Conservation (phyloP, 2,329 filamentous ascomycete genomes). For the Camillea tinctor region DNA sequence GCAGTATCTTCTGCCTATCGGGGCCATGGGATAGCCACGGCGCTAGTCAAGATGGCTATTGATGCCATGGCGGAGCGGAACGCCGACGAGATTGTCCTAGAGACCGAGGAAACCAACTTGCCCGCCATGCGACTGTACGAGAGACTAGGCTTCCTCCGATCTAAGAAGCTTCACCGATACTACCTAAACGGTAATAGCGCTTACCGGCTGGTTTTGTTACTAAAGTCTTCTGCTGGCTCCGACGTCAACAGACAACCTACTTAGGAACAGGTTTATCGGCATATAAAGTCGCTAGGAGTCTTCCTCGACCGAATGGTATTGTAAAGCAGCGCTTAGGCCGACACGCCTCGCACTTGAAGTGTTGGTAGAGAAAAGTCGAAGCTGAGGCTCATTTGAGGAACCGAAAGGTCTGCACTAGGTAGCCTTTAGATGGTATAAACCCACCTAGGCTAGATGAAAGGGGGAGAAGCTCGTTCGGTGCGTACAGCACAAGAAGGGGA, state of each 20-base stretch:
- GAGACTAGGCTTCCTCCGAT: slow-evolving; percentile 83
- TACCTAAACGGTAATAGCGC: slow-evolving; percentile 96
- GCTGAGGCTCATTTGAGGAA: neutral
- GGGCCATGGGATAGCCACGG: slow-evolving; percentile 83
- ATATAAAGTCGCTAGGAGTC: neutral
- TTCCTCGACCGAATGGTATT: neutral
- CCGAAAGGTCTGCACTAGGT: neutral
- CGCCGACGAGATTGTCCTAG: slow-evolving; percentile 92
- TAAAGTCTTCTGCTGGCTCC: slow-evolving; percentile 51
- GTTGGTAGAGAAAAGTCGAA: neutral
- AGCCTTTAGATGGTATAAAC: neutral
- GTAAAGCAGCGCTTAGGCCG: neutral
- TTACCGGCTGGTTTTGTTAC: slow-evolving; percentile 79
- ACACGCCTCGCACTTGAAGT: neutral
- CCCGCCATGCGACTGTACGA: slow-evolving; percentile 93
- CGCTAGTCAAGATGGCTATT: slow-evolving; percentile 84
- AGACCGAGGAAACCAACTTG: slow-evolving; percentile 91
- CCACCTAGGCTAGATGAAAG: neutral
- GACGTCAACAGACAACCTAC: slow-evolving; percentile 4
- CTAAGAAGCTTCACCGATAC: slow-evolving; percentile 90
- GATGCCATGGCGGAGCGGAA: slow-evolving; percentile 82
- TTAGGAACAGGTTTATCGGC: slow-evolving; percentile 5
- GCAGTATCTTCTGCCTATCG: slow-evolving; percentile 81
- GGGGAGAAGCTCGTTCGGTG: neutral
- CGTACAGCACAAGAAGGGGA: neutral